Base-by-base conservation (phyloP, 2,329 filamentous ascomycete genomes). In the Penicillium sp. region DNA sequence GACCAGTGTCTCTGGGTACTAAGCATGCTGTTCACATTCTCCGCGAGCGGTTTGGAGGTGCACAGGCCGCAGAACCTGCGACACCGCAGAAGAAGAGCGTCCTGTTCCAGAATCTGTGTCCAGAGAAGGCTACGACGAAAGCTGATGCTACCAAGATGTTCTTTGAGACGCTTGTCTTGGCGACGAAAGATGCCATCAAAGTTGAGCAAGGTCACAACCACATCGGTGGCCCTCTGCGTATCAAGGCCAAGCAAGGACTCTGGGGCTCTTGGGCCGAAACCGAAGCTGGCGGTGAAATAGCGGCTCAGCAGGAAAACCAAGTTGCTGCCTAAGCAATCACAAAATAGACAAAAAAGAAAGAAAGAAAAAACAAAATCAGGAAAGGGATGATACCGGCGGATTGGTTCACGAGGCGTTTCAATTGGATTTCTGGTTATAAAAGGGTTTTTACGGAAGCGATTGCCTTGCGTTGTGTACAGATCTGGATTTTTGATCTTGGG, bases 81-180 rank as follows among this genome's bases (percentile, higher is more conserved):
- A 84, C 86, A 56, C 87, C 89, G 74, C 85, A 91, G 66, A 88
- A 87, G 71, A 88, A 88, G 71, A 84, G 84, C 12, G 91, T 96
- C 3, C 81, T 95, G 3, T 97, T 99, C 80, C 93, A 97, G 66
- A 89, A 96, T 57, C 81, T 99, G 48, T 82, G 97, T 33, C 94
- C 94, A 0, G 90, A 96, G 74, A 77, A 81, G 62, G 83, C 83
- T 59, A 93, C 93, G 0, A 91, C 83, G 63, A 90, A 90, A 72
- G 88, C 89, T 8, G 94, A 97, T 66, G 94, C 94, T 0, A 99
- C 94, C 45, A 97, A 97, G 81, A 97, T 99, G 91, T 99, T 99
- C 78, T 99, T 99, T 66, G 94, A 99, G 76, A 88, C 94, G 55
- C 81, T 99, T 23, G 94, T 99, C 3, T 81, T 99, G 47, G 94